Percentiles rank a stretch among this genome's conserved stretches.
Evolutionary conservation across 345 rosid genomes (phyloP).

Genomic region (Erysimum cheiranthoides): DNA sequence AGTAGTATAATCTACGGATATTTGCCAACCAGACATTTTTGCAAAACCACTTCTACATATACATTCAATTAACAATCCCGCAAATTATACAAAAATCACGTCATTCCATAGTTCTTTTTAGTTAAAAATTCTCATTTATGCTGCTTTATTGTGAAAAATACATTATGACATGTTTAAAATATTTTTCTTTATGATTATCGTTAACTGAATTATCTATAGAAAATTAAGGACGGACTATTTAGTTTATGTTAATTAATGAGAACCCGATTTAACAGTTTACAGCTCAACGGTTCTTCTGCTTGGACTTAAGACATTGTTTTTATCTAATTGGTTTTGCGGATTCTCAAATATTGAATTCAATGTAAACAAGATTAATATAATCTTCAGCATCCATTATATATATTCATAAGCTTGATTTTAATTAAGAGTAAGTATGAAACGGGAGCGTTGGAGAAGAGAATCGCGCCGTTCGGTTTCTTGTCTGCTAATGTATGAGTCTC

Average conservation of each 20-base stretch:
- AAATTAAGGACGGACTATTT: neutral
- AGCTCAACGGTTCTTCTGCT: neutral
- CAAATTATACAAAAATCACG: neutral
- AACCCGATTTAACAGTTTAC: too few species aligned
- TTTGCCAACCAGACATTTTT: slow-evolving; percentile 11
- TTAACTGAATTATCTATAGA: neutral
- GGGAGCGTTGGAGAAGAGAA: slow-evolving; percentile 31
- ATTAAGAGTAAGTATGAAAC: slow-evolving; percentile 13
- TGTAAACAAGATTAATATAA: neutral
- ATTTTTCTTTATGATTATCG: neutral
- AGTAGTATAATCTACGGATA: neutral
- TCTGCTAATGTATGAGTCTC: slow-evolving; percentile 37
- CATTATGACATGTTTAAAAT: neutral
- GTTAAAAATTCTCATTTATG: neutral
- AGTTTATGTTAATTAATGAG: too few species aligned
- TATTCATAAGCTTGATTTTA: neutral
- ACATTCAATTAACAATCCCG: neutral
- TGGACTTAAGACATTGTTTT: neutral
- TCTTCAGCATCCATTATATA: slow-evolving; percentile 8
- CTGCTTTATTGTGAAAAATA: neutral
- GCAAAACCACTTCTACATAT: neutral
- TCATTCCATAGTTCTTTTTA: neutral
- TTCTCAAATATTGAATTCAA: neutral
- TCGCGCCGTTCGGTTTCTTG: slow-evolving; percentile 49
- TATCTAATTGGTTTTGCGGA: neutral